Evolutionary conservation across 192 early-diverging fungal genomes (phyloP), one percentile per base, ranked within the genome.

Genomic region (Coemansia nantahalensis): DNA sequence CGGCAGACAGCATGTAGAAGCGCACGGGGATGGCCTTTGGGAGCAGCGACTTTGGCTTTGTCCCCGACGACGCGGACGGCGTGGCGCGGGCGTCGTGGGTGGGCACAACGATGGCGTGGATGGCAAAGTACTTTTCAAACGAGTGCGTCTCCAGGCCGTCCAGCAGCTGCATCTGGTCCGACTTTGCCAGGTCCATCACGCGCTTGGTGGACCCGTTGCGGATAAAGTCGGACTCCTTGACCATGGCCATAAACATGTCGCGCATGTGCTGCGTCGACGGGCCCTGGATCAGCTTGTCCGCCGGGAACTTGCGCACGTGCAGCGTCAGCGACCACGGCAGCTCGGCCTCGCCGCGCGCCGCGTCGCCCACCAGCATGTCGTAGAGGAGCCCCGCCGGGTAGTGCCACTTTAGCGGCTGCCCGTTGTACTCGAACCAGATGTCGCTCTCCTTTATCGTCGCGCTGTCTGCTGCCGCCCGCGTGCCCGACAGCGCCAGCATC

Each of bases 181-280:
- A 65, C 53, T 89, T 91, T 21, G 88, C 83, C 63, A 95, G 56
- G 19, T 85, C 84, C 91, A 95, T 93, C 17, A 91, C 86, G 38
- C 84, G 80, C 64, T 93, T 93, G 5, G 86, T 90, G 16, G 81
- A 84, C 33, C 87, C 88, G 62, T 88, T 82, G 30, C 91, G 82
- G 17, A 93, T 76, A 66, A 83, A 92, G 58, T 95, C 93, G 2
- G 89, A 51, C 77, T 94, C 92, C 66, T 94, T 94, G 56, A 90
- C 79, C 82, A 86, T 84, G 11, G 89, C 84, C 90, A 94, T 94
- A 58, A 84, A 90, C 62, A 86, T 87, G 51, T 90, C 87, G 28
- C 82, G 82, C 45, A 82, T 82, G 1, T 63, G 65, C 38, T 85
- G 79, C 8, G 72, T 59, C 8, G 74, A 63, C 12, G 83, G 81